Conservation (phyloP, 768 basidiomycete genomes). For the Arthromyces matolae region DNA sequence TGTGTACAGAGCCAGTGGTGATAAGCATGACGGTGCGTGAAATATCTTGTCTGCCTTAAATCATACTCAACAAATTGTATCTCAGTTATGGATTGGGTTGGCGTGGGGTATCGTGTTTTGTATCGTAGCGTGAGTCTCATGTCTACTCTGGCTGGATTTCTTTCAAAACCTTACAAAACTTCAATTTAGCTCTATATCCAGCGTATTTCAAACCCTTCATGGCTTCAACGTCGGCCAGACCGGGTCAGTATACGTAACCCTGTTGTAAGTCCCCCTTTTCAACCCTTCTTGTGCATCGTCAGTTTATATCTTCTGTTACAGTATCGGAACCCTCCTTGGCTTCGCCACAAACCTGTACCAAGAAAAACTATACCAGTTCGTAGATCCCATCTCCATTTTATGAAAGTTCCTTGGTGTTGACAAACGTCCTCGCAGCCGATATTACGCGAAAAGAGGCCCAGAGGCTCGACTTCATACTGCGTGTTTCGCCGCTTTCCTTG, state of each 20-base stretch:
- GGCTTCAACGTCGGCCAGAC: slow-evolving; percentile 54
- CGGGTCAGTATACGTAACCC: slow-evolving; percentile 56
- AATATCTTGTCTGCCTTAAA: too few species aligned
- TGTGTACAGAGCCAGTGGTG: slow-evolving; percentile 66
- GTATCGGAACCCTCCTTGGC: slow-evolving; percentile 52
- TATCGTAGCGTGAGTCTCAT: slow-evolving; percentile 48
- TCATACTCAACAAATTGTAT: too few species aligned
- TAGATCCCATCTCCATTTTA: not conserved
- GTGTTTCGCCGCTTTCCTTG: slow-evolving; percentile 49
- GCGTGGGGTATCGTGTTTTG: slow-evolving; percentile 77
- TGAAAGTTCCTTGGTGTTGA: not conserved
- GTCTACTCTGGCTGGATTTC: not conserved
- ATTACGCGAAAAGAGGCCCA: slow-evolving; percentile 32
- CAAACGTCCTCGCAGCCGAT: slow-evolving; percentile 21
- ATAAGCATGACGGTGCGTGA: slow-evolving; percentile 30
- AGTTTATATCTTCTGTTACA: too few species aligned
- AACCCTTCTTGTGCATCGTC: too few species aligned
- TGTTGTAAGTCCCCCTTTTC: slow-evolving; percentile 49
- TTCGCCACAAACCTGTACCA: slow-evolving; percentile 44
- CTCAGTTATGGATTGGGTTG: slow-evolving; percentile 65
- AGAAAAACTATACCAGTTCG: slow-evolving; percentile 38
- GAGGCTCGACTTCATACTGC: slow-evolving; percentile 63
- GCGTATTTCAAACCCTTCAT: slow-evolving; percentile 56
- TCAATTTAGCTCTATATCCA: slow-evolving; percentile 53
- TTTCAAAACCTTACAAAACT: too few species aligned